These are phyloP conservation scores for Hordeum vulgare DNA, from an alignment of 176 grass and related monocot species.

Conservation along the genomic window MorexV3_pseudomolecules_assembly NC_058524.1:431002948-431003447, in stretches of 20 bases:
- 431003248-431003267: not conserved
- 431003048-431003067: not conserved
- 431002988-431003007: not conserved
- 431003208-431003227: not conserved
- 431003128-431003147: not conserved
- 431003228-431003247: not conserved
- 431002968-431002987: not conserved
- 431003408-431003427: slow-evolving; percentile 1
- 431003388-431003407: not conserved
- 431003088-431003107: not conserved
- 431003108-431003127: not conserved
- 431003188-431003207: not conserved
- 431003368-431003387: not conserved
- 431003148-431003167: too few species aligned
- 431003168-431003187: not conserved
- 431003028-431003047: not conserved
- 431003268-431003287: slow-evolving; percentile 1
- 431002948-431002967: not conserved
- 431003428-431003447: slow-evolving; percentile 25
- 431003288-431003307: slow-evolving; percentile 17
- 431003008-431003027: not conserved
- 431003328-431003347: not conserved
- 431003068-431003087: not conserved
- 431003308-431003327: slow-evolving; percentile 11
- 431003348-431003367: not conserved